These are phyloP conservation scores for Heritiera fomes DNA, from an alignment of 345 rosid species.

Conservation along the genomic window DNA sequence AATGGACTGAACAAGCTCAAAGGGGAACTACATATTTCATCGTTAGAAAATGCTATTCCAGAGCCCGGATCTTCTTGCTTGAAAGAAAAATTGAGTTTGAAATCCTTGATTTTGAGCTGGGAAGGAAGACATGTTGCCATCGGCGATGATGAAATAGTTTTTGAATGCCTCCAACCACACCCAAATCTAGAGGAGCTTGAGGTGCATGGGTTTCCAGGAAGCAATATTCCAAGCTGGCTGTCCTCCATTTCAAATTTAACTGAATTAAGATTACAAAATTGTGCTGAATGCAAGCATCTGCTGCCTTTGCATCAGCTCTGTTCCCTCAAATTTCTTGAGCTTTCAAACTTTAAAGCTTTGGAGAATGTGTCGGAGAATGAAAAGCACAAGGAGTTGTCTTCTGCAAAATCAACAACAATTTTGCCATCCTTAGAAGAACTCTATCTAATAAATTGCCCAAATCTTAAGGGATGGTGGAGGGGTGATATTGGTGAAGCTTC, in stretches of 20 bases:
- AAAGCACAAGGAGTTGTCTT: background rate
- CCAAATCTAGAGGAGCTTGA: background rate
- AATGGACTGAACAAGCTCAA: no score
- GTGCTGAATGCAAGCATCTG: no score
- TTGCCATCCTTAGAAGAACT: background rate
- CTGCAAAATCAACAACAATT: background rate
- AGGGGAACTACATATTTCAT: no score
- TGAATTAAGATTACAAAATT: background rate
- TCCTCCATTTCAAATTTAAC: background rate
- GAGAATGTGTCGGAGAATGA: no score
- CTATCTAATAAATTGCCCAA: background rate
- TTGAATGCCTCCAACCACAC: background rate
- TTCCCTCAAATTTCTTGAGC: no score
- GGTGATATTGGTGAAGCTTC: background rate
- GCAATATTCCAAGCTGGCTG: slow-evolving; percentile 1
- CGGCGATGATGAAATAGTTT: background rate
- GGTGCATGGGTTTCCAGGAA: background rate
- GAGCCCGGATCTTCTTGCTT: no score
- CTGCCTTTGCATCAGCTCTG: no score
- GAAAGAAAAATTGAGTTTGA: no score
- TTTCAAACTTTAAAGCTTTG: no score
- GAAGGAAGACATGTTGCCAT: no score
- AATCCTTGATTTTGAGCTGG: no score
- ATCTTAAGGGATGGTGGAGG: background rate
- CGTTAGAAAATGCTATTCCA: no score